phyloP scores from a whole-genome alignment of 2,329 filamentous ascomycete species.

The Ceratocystis cubensis region DNA sequence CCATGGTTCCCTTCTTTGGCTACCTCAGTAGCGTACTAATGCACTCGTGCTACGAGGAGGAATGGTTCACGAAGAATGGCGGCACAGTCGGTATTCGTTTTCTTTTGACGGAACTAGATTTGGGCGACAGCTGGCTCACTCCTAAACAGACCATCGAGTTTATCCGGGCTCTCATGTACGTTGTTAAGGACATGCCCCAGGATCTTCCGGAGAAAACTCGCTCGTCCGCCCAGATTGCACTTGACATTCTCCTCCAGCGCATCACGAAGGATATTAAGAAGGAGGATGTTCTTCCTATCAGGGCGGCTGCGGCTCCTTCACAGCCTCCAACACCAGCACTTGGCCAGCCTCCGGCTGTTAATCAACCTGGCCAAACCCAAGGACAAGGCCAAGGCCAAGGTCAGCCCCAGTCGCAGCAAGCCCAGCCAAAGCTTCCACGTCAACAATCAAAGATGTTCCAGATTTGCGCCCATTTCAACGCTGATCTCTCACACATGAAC shows the following conservation, averaged over 20 bases:
- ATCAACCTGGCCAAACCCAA: conserved; percentile 25
- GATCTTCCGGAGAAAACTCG: conserved; percentile 87
- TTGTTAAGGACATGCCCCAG: conserved; percentile 94
- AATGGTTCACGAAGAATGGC: conserved; percentile 97
- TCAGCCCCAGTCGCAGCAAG: conserved; percentile 26
- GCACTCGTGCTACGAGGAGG: conserved; percentile 91
- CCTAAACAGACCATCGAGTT: conserved; percentile 70
- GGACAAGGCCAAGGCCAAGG: neutral
- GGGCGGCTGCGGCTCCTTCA: neutral
- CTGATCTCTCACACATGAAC: conserved; percentile 90
- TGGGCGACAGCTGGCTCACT: conserved; percentile 73
- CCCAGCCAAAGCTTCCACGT: conserved; percentile 45
- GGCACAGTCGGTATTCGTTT: conserved; percentile 84
- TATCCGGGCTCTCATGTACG: conserved; percentile 81
- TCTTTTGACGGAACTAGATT: conserved; percentile 68
- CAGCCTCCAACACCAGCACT: conserved; percentile 24
- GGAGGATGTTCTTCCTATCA: conserved; percentile 48
- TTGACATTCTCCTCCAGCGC: conserved; percentile 64
- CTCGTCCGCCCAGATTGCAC: conserved; percentile 65
- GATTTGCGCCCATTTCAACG: conserved; percentile 74
- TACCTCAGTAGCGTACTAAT: conserved; percentile 75
- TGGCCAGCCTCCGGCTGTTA: conserved; percentile 29
- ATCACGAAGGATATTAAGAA: conserved; percentile 71
- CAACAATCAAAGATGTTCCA: conserved; percentile 32
- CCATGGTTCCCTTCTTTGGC: conserved; percentile 70